A percentile compares a stretch with the other conserved stretches of the same genome.
These are phyloP conservation scores for Phialophora expanda DNA, from an alignment of 2,329 filamentous ascomycete genomes.

Conservation along the genomic window DNA sequence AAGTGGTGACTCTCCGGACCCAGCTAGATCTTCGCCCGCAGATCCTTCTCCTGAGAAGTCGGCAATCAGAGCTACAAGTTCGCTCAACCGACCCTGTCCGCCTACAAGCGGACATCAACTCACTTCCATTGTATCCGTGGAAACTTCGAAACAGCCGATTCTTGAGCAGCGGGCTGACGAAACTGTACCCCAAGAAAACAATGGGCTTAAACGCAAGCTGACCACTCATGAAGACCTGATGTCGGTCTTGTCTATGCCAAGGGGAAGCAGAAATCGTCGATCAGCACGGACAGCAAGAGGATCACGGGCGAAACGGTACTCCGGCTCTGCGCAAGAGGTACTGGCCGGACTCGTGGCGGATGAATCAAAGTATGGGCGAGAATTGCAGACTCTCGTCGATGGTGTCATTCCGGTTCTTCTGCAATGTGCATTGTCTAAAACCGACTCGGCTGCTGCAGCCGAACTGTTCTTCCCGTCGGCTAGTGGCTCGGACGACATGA, in stretches of 20 bases:
- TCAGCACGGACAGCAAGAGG: slow-evolving; percentile 80
- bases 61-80: slow-evolving; percentile 9
- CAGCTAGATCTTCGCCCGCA: background rate
- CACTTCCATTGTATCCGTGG: slow-evolving; percentile 64
- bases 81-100: slow-evolving; percentile 53
- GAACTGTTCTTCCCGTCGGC: slow-evolving; percentile 69
- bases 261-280: slow-evolving; percentile 69
- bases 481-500: slow-evolving; percentile 61
- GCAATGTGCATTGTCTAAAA: slow-evolving; percentile 78
- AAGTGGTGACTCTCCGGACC: background rate
- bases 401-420: slow-evolving; percentile 93
- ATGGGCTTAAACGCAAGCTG: slow-evolving; percentile 70
- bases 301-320: slow-evolving; percentile 60
- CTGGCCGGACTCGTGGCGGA: slow-evolving; percentile 81
- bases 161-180: slow-evolving; percentile 35
- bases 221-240: slow-evolving; percentile 94
- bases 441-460: slow-evolving; percentile 66
- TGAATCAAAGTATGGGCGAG: slow-evolving; percentile 84
- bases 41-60: background rate
- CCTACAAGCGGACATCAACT: slow-evolving; percentile 59
- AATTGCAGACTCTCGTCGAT: slow-evolving; percentile 90
- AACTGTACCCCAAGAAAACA: slow-evolving; percentile 50
- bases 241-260: slow-evolving; percentile 78
- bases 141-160: slow-evolving; percentile 51
- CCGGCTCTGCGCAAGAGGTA: slow-evolving; percentile 71